phyloP scores from a whole-genome alignment of 2,329 filamentous ascomycete genomes.

The Aspergillus pseudotamarii region DNA sequence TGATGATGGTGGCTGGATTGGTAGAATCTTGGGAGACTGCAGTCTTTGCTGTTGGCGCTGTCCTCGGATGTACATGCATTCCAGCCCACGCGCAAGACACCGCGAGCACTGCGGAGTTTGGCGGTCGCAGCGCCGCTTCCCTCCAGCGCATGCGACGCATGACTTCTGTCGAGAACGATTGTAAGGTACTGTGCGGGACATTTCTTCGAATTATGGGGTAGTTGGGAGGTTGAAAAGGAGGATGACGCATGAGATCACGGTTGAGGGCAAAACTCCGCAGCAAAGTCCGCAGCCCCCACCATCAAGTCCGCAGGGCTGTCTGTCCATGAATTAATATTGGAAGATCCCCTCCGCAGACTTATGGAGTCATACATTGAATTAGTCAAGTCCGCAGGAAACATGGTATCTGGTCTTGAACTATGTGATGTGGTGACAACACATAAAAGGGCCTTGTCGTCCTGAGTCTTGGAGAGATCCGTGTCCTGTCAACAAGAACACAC shows the following conservation, averaged over 20 bases:
- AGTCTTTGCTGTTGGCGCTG: not conserved
- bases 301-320: too few relatives aligned
- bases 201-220: not conserved
- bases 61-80: not conserved
- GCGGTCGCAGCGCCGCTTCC: not conserved
- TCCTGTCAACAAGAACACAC: not conserved
- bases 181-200: not conserved
- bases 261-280: not conserved
- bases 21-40: not conserved
- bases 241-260: not conserved
- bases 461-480: not conserved
- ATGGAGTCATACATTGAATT: too few relatives aligned
- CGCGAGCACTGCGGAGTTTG: not conserved
- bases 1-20: not conserved
- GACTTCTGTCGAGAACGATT: not conserved
- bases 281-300: too few relatives aligned
- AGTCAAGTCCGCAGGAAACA: too few relatives aligned
- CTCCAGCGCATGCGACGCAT: not conserved
- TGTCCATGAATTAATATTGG: too few relatives aligned
- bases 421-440: not conserved
- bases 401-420: too few relatives aligned
- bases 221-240: not conserved
- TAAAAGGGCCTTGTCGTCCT: not conserved
- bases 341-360: too few relatives aligned
- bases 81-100: not conserved